phyloP scores from a whole-genome alignment of 2,329 filamentous ascomycete genomes.

The Aureobasidium leucospermi region DNA sequence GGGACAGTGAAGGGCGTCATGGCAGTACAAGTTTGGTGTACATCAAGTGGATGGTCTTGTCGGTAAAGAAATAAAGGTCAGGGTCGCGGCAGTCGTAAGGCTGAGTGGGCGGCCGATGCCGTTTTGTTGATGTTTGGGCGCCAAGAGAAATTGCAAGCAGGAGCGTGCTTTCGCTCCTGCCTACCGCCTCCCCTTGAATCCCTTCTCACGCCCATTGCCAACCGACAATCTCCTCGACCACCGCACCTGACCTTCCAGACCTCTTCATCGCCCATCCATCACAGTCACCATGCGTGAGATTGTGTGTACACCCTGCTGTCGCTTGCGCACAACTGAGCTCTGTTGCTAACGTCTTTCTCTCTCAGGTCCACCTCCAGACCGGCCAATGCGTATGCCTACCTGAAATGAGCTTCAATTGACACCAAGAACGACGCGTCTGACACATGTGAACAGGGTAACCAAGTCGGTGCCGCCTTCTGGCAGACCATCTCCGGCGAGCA shows the following conservation, averaged over 20 bases:
- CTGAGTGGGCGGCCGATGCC: not conserved
- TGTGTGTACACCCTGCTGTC: slow-evolving; percentile 43
- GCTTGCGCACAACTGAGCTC: not conserved
- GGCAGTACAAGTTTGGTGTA: not conserved
- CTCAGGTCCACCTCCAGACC: slow-evolving; percentile 98
- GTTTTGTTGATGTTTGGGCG: slow-evolving; percentile 13
- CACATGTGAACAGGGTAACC: slow-evolving; percentile 69
- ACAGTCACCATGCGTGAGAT: slow-evolving; percentile 58
- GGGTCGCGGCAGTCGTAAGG: not conserved
- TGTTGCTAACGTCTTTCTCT: slow-evolving; percentile 48
- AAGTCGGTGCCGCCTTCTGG: slow-evolving; percentile 99
- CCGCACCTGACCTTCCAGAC: not conserved
- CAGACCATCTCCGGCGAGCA: slow-evolving; percentile 61
- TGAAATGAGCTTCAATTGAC: slow-evolving; percentile 10
- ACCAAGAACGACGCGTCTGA: slow-evolving; percentile 1
- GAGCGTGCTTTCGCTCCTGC: slow-evolving; percentile 4
- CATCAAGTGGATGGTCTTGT: not conserved
- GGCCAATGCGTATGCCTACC: slow-evolving; percentile 83
- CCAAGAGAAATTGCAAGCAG: not conserved
- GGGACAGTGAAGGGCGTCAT: not conserved
- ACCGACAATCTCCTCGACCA: slow-evolving; percentile 13
- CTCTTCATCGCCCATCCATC: slow-evolving; percentile 9
- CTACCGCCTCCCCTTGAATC: slow-evolving; percentile 7
- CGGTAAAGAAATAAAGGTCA: not conserved
- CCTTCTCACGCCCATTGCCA: slow-evolving; percentile 7